phyloP scores from a whole-genome alignment of 805 yeast species.

The Ogataea saltuana region DNA sequence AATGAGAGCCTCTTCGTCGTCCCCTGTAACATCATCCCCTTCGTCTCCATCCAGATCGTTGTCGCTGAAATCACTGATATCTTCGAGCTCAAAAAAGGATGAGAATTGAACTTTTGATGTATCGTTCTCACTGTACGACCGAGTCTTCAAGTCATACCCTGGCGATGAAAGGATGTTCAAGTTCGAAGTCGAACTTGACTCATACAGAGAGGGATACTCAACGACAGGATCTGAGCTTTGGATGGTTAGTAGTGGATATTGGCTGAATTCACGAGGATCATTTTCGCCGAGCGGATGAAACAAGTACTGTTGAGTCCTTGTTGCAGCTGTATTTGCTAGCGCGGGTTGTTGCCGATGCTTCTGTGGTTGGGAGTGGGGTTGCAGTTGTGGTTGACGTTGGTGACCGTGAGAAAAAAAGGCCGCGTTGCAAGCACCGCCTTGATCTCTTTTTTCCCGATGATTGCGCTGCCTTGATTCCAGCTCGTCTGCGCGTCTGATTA shows the following conservation, averaged over 20 bases:
- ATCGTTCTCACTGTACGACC: slow-evolving; percentile 12
- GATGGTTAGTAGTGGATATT: slow-evolving; percentile 13
- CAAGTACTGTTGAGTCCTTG: not conserved
- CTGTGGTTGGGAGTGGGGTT: not conserved
- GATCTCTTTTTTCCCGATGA: not conserved
- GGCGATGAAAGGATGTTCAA: slow-evolving; percentile 16
- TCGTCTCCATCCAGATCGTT: slow-evolving; percentile 13
- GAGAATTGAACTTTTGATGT: slow-evolving; percentile 13
- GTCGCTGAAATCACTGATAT: slow-evolving; percentile 24
- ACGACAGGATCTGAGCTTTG: slow-evolving; percentile 24
- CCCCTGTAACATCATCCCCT: slow-evolving; percentile 3
- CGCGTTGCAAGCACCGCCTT: slow-evolving; percentile 5
- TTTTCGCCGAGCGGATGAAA: slow-evolving; percentile 17
- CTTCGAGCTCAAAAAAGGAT: slow-evolving; percentile 22
- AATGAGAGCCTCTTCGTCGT: not conserved
- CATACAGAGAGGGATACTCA: slow-evolving; percentile 24
- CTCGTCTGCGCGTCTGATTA: slow-evolving; percentile 4
- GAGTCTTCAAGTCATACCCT: slow-evolving; percentile 7
- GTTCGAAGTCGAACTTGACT: slow-evolving; percentile 11
- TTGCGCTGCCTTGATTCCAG: not conserved
- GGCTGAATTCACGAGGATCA: slow-evolving; percentile 7
- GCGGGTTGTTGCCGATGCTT: not conserved
- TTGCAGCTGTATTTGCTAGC: too few relatives aligned
- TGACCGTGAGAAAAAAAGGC: not conserved
- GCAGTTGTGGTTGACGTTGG: not conserved